Evolutionary conservation across 768 basidiomycete species (phyloP).

Genomic region (Tricholoma flavovirens): DNA sequence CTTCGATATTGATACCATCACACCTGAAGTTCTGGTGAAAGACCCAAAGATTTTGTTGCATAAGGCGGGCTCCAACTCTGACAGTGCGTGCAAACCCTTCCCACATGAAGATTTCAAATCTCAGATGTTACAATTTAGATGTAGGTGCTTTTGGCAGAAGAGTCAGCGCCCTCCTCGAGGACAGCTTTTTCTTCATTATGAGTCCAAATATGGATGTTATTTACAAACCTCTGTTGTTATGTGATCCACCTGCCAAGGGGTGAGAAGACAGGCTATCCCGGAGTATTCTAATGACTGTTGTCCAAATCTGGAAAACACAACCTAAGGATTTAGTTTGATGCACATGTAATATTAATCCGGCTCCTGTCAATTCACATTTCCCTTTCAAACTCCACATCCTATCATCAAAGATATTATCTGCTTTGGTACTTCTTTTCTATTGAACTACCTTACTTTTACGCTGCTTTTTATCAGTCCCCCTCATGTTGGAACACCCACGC

Average conservation of each 20-base stretch:
- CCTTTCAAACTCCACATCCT: too few species aligned
- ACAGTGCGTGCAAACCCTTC: not conserved
- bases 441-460: too few species aligned
- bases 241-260: too few species aligned
- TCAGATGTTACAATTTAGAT: not conserved
- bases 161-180: not conserved
- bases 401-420: too few species aligned
- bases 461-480: not conserved
- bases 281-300: too few species aligned
- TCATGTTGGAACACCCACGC: not conserved
- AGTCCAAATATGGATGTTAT: not conserved
- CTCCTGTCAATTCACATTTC: too few species aligned
- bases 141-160: not conserved
- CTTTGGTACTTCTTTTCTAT: too few species aligned
- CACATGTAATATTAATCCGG: too few species aligned
- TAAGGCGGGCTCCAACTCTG: not conserved
- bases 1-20: not conserved
- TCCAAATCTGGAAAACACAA: too few species aligned
- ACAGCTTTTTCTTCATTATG: not conserved
- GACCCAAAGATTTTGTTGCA: not conserved
- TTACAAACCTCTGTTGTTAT: not conserved
- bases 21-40: not conserved
- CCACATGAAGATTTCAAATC: not conserved
- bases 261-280: too few species aligned
- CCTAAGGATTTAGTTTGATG: too few species aligned